These are phyloP conservation scores for Elaeis oleifera DNA, from an alignment of 202 grass and related monocot genomes.

Conservation along the genomic window DNA sequence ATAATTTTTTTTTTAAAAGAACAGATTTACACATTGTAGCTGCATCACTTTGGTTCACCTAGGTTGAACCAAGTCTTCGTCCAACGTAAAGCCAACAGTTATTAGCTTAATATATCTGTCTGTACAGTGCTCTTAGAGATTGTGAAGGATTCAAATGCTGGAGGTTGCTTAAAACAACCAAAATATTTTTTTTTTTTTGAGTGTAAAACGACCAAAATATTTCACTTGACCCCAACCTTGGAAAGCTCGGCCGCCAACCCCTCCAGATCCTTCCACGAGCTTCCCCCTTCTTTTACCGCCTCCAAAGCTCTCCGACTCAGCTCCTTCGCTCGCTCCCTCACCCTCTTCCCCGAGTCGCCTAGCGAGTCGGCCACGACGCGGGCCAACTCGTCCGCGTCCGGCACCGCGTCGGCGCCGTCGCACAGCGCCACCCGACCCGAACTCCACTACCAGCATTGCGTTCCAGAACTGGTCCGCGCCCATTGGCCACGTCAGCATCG, in stretches of 20 bases:
- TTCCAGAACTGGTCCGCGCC: conserved; percentile 1
- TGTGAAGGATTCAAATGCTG: no score
- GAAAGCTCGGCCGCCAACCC: not conserved
- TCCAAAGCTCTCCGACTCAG: not conserved
- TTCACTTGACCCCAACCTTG: not conserved
- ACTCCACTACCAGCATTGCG: conserved; percentile 8
- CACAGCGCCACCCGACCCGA: not conserved
- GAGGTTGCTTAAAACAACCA: no score
- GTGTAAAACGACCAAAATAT: no score
- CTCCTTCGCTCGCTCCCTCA: not conserved
- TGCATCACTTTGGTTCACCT: no score
- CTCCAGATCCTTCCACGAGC: not conserved
- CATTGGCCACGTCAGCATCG: conserved; percentile 11
- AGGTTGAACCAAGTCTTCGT: no score
- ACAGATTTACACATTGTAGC: no score
- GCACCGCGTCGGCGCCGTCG: not conserved
- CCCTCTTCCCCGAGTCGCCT: not conserved
- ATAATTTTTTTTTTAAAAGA: no score
- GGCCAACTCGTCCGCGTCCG: conserved; percentile 1
- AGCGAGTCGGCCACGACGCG: not conserved
- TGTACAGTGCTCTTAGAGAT: no score
- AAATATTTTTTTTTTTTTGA: no score
- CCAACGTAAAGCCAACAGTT: no score
- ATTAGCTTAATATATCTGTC: no score
- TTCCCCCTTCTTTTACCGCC: not conserved